phyloP scores from a whole-genome alignment of 2,329 filamentous ascomycete species.

The Gliomastix tumulicola region DNA sequence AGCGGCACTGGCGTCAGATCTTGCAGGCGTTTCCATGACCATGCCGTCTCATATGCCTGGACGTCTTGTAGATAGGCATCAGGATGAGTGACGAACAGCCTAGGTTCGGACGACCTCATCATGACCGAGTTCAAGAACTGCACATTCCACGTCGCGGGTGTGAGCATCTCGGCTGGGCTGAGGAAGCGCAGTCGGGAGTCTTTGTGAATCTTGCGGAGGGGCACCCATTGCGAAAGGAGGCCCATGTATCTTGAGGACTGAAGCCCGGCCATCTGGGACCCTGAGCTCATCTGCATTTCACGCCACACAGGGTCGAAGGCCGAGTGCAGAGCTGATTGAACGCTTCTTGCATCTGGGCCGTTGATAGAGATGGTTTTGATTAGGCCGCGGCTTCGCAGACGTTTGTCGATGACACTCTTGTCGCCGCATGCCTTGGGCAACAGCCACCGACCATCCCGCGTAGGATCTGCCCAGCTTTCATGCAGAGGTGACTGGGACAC shows the following conservation, averaged over 20 bases:
- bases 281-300: slow-evolving; percentile 29
- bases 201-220: slow-evolving; percentile 68
- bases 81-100: slow-evolving; percentile 70
- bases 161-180: slow-evolving; percentile 64
- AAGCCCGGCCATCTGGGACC: slow-evolving; percentile 14
- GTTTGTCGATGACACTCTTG: slow-evolving; percentile 56
- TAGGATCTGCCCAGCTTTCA: slow-evolving; percentile 36
- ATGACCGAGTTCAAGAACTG: slow-evolving; percentile 65
- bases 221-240: slow-evolving; percentile 64
- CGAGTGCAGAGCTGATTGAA: slow-evolving; percentile 54
- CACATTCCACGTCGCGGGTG: slow-evolving; percentile 63
- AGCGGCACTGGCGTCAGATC: slow-evolving; percentile 52
- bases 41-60: slow-evolving; percentile 44
- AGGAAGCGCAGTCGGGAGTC: slow-evolving; percentile 67
- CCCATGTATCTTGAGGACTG: slow-evolving; percentile 44
- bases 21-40: slow-evolving; percentile 66
- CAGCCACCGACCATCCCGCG: slow-evolving; percentile 51
- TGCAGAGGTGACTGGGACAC: slow-evolving; percentile 41
- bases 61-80: slow-evolving; percentile 66
- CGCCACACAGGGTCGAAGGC: slow-evolving; percentile 54
- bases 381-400: slow-evolving; percentile 69
- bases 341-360: slow-evolving; percentile 59
- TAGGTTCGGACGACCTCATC: slow-evolving; percentile 62
- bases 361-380: slow-evolving; percentile 57
- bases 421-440: slow-evolving; percentile 61